Base-by-base conservation (phyloP, 495 filamentous ascomycete species). In the Aspergillus leporis region DNA sequence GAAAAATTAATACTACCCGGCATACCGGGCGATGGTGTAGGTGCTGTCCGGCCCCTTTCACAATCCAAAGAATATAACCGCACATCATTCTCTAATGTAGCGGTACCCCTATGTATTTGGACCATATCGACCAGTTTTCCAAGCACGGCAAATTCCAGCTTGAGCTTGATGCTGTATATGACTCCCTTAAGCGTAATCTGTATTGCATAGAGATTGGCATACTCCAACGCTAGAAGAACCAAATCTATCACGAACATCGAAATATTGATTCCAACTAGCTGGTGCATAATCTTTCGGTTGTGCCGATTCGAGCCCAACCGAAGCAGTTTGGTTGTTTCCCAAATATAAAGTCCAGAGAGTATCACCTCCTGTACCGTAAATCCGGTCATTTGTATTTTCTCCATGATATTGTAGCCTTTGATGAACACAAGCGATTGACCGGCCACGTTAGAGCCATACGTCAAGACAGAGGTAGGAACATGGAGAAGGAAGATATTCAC, bases 101-200 rank as follows among this genome's bases (percentile, higher is more conserved):
- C 58, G 8, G 72, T 65, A 36, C 66, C 68, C 40, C 70, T 55
- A 12, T 68, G 70, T 1, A 69, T 66, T 43, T 77, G 71, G 8
- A 77, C 72, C 12, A 78, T 61, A 56, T 75, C 67, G 23, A 77
- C 69, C 58, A 86, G 67, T 16, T 77, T 76, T 52, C 85, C 83
- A 30, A 87, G 76, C 47, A 88, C 81, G 13, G 78, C 80, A 55
- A 85, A 83, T 66, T 88, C 85, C 14, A 85, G 72, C 66, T 87
- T 87, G 36, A 88, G 70, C 64, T 88, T 88, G 54, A 87, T 70
- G 70, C 85, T 86, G 70, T 87, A 87, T 3, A 85, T 66, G 58
- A 81, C 76, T 5, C 74, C 78, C 68, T 87, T 87, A 41, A 83
- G 70, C 2, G 76, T 79, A 18, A 80, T 83, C 62, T 87, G 79